Evolutionary conservation across 1,284 basidiomycete species (phyloP).

Genomic region (Ustilago crameri): DNA sequence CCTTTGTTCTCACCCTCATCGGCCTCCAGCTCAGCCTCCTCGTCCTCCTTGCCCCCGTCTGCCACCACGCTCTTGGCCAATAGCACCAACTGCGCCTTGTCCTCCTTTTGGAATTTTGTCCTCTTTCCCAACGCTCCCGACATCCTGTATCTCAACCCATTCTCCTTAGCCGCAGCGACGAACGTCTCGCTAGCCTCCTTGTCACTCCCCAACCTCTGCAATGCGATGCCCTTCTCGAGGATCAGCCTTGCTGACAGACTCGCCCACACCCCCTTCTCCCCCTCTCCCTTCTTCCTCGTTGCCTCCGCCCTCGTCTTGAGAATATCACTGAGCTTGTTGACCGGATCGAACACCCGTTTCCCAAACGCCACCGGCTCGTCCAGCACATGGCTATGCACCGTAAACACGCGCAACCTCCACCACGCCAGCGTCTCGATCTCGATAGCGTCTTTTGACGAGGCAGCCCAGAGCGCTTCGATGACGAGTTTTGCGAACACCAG

Average conservation of each 20-base stretch:
- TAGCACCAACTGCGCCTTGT: constrained; percentile 90
- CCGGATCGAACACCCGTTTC: constrained; percentile 71
- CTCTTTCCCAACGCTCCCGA: constrained; percentile 92
- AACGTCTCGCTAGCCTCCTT: constrained; percentile 83
- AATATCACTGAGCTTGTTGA: constrained; percentile 72
- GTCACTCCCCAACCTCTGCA: constrained; percentile 80
- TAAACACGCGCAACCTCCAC: constrained; percentile 82
- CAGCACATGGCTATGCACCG: constrained; percentile 83
- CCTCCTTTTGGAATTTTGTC: constrained; percentile 90
- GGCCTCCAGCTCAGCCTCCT: constrained; percentile 33
- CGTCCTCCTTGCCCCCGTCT: constrained; percentile 49
- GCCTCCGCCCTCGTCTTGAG: constrained; percentile 29
- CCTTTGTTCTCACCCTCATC: constrained; percentile 19
- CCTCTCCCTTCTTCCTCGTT: constrained; percentile 56
- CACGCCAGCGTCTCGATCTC: constrained; percentile 53
- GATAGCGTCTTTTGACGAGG: not conserved
- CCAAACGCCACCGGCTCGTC: constrained; percentile 83
- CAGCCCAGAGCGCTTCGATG: constrained; percentile 71
- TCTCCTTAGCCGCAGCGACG: constrained; percentile 79
- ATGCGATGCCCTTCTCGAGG: constrained; percentile 83
- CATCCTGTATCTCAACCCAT: constrained; percentile 86
- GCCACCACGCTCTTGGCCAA: constrained; percentile 79
- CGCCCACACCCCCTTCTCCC: constrained; percentile 65
- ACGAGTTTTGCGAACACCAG: constrained; percentile 82
- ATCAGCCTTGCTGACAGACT: constrained; percentile 79